Base-by-base conservation (phyloP, 805 yeast genomes). In the Teunomyces funiuensis region DNA sequence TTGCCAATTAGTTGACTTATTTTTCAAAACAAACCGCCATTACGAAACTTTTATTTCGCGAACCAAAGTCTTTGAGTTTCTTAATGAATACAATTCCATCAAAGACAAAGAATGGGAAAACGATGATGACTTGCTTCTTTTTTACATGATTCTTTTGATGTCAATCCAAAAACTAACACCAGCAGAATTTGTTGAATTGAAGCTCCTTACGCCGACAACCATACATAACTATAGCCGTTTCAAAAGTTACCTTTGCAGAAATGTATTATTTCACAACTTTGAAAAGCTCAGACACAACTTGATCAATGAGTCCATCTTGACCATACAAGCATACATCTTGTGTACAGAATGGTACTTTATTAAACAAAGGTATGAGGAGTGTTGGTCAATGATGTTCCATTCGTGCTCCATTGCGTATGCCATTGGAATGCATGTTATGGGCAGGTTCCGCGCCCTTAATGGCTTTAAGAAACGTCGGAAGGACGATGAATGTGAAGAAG, bases 331-430 rank as follows among this genome's bases (percentile, higher is more conserved):
- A 2, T 74, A 74, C 45, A 71, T 75, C 6, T 58, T 77, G 37
- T 77, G 76, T 46, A 71, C 78, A 17, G 81, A 75, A 49, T 76
- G 73, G 63, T 64, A 71, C 39, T 75, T 74, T 45, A 66, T 65
- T 38, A 71, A 73, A 47, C 76, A 71, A 42, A 66, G 69, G 36
- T 74, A 73, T 47, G 82, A 77, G 49, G 73, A 73, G 44, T 62
- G 76, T 41, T 77, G 82, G 82, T 66, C 71, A 16, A 64, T 71
- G 60, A 57, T 76, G 59, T 77, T 76, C 46, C 75, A 70, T 45
- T 57, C 71, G 16, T 75, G 77, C 30, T 65, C 79, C 13, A 67
- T 72, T 15, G 76, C 80, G 1, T 77, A 72, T 51, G 66, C 79
- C 0, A 63, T 76, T 40, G 82, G 81, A 0, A 53, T 77, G 14